Evolutionary conservation across 2,329 filamentous ascomycete genomes (phyloP), one percentile per base, ranked within the genome.

Genomic region (Phialophora expanda): DNA sequence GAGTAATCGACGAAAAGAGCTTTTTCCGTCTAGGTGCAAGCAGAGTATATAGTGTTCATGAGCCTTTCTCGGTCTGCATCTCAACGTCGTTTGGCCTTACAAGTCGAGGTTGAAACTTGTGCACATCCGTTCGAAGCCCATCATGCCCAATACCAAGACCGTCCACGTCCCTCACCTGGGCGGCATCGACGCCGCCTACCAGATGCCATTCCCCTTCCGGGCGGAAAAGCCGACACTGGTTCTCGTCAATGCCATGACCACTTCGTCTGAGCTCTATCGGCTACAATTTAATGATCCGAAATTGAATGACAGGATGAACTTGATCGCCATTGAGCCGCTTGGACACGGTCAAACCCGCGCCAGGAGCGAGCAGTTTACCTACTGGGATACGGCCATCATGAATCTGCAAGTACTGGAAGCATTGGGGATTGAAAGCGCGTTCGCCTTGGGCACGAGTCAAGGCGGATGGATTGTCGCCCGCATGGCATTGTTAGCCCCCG

Each of bases 351-450:
- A 80, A 62, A 85, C 83, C 4, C 59, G 58, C 26, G 74, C 79
- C 7, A 74, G 75, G 20, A 68, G 72, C 6, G 78, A 82, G 64
- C 77, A 83, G 51, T 86, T 78, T 70, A 86, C 83, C 7, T 86
- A 85, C 71, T 85, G 83, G 84, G 83, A 85, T 69, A 80, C 81
- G 0, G 82, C 82, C 1, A 76, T 79, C 61, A 84, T 87, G 81
- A 73, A 66, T 28, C 58, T 74, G 20, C 71, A 74, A 48, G 66
- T 72, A 26, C 62, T 74, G 65, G 71, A 73, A 17, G 56, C 62
- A 6, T 56, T 74, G 38, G 65, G 66, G 11, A 61, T 74, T 61
- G 55, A 68, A 34, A 69, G 72, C 55, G 69, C 66, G 17, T 74
- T 74, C 59, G 72, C 68, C 2, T 74, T 86, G 14, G 83, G 84